phyloP scores from a whole-genome alignment of 2,329 filamentous ascomycete genomes.

The Neofusicoccum ribis region DNA sequence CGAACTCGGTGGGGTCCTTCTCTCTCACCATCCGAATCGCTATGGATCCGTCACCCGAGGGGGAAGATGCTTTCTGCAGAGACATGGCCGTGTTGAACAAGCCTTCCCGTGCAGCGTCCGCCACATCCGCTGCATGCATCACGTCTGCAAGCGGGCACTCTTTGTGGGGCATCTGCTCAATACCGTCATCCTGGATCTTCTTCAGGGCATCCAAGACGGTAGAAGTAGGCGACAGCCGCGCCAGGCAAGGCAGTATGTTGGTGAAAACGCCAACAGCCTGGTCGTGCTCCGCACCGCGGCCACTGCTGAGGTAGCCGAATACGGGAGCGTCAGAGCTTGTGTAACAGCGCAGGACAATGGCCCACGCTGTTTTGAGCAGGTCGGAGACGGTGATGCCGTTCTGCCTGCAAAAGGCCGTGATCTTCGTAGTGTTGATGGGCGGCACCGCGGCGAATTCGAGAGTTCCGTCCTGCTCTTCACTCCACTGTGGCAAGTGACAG shows the following conservation, averaged over 20 bases:
- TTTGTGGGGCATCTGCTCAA: slow-evolving; percentile 47
- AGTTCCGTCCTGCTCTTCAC: slow-evolving; percentile 25
- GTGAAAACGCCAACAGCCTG: slow-evolving; percentile 50
- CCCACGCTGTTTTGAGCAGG: slow-evolving; percentile 42
- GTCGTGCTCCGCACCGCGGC: slow-evolving; percentile 42
- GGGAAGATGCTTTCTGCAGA: neutral
- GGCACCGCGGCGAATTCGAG: slow-evolving; percentile 32
- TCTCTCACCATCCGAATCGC: neutral
- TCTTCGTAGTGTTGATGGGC: slow-evolving; percentile 12
- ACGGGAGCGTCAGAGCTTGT: slow-evolving; percentile 34
- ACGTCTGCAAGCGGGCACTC: slow-evolving; percentile 33
- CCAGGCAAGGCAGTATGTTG: slow-evolving; percentile 48
- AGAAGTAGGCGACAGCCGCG: slow-evolving; percentile 34
- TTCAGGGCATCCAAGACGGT: slow-evolving; percentile 42
- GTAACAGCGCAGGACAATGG: slow-evolving; percentile 33
- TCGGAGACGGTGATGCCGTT: slow-evolving; percentile 52
- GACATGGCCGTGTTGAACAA: slow-evolving; percentile 53
- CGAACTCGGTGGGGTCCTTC: slow-evolving; percentile 7
- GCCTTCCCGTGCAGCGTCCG: slow-evolving; percentile 26
- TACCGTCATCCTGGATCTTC: slow-evolving; percentile 48
- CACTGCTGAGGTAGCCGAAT: slow-evolving; percentile 40
- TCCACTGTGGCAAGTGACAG: slow-evolving; percentile 40
- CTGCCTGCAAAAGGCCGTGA: slow-evolving; percentile 39
- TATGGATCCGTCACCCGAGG: neutral
- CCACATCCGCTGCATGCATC: slow-evolving; percentile 27